Base-by-base conservation (phyloP, 2,329 filamentous ascomycete genomes). In the Sporothrix mexicana region DNA sequence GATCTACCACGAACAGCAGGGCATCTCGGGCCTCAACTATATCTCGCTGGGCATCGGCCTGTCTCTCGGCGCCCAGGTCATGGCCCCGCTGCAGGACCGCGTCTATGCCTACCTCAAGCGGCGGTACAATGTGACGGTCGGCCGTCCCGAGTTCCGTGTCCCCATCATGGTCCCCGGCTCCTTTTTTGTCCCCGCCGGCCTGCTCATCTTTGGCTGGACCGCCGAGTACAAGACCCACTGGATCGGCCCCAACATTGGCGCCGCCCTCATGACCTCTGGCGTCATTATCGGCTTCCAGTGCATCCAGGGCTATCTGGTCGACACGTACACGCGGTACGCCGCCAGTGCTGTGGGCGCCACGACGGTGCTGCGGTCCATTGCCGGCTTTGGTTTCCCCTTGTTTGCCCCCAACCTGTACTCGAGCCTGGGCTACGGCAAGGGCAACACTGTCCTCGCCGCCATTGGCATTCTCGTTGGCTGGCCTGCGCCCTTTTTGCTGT, bases 371-470 rank as follows among this genome's bases (percentile, higher is more conserved):
- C 81, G 85, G 3, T 85, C 81, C 43, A 77, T 88, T 12, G 85
- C 85, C 3, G 85, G 85, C 1, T 86, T 87, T 36, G 84, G 83
- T 8, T 83, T 88, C 69, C 87, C 87, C 12, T 80, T 88, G 0
- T 87, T 87, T 51, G 85, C 84, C 0, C 83, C 84, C 1, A 74
- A 73, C 12, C 80, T 88, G 80, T 88, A 87, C 75, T 75, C 76
- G 0, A 70, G 57, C 0, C 78, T 85, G 8, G 83, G 82, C 2
- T 84, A 84, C 55, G 83, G 83, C 1, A 81, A 79, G 79, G 83
- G 83, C 0, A 83, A 82, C 67, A 83, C 79, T 1, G 69, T 84
- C n/a, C 77, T 87, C 57, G 86, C 83, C 0, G 79, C 81, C 43
- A 71, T 82, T 6, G 80, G 79, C 0, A 76, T 90, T 5, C 84